Conservation (phyloP, 169 alveolate species). For the Besnoitia besnoiti region DNA sequence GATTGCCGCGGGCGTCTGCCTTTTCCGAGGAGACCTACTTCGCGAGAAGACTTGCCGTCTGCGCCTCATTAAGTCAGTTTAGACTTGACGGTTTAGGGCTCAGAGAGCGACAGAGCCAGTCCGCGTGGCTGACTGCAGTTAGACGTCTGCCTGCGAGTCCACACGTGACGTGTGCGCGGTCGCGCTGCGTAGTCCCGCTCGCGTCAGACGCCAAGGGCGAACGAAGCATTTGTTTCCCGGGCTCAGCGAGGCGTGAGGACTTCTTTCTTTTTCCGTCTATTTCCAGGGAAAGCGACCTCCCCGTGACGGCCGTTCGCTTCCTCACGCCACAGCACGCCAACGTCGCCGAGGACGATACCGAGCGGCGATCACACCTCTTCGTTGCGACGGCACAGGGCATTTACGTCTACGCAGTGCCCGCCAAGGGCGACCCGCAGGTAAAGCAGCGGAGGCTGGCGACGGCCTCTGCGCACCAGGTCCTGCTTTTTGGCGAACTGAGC, state of each 20-base stretch:
- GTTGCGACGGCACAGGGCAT: background rate
- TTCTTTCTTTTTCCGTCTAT: background rate
- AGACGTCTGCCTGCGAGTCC: too few species aligned
- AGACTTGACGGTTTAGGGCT: background rate
- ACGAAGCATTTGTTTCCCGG: too few species aligned
- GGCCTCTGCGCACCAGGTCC: too few species aligned
- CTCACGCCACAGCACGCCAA: background rate
- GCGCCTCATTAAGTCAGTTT: conserved; percentile 49
- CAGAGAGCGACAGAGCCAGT: background rate
- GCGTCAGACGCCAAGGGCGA: too few species aligned
- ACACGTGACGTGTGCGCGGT: too few species aligned
- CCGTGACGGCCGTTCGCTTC: conserved; percentile 14
- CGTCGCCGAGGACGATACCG: background rate
- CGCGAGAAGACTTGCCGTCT: conserved; percentile 64
- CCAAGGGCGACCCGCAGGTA: background rate
- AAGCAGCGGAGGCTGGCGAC: background rate
- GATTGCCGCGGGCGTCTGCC: conserved; percentile 61
- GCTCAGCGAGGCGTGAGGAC: too few species aligned
- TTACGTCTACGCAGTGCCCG: background rate
- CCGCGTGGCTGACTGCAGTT: too few species aligned
- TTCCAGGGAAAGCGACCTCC: background rate
- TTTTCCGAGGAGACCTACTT: conserved; percentile 61
- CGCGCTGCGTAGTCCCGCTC: too few species aligned
- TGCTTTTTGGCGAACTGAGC: background rate
- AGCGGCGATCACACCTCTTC: background rate